Evolutionary conservation across 805 yeast species (phyloP).

Genomic region (Komagataella pastoris): DNA sequence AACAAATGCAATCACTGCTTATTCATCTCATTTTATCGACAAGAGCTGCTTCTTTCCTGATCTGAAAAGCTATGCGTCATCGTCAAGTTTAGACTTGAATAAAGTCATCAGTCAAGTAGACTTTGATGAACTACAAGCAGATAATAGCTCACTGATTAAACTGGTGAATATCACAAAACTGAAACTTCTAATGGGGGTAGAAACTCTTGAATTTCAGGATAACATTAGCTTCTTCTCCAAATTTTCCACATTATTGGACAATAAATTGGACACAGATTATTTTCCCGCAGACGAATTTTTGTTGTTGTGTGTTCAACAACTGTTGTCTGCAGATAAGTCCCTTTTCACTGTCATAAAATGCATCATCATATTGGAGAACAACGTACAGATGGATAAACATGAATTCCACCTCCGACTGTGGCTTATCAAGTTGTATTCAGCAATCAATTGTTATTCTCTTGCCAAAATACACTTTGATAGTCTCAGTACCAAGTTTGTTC

Average conservation of each 20-base stretch:
- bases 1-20: conserved; percentile 7
- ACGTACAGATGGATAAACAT: conserved; percentile 42
- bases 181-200: conserved; percentile 16
- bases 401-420: conserved; percentile 64
- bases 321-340: conserved; percentile 9
- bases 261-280: conserved; percentile 50
- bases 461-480: conserved; percentile 37
- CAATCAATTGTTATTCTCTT: conserved; percentile 37
- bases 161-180: conserved; percentile 29
- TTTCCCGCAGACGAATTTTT: conserved; percentile 57
- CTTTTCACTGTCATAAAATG: conserved; percentile 18
- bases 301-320: conserved; percentile 34
- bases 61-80: conserved; percentile 21
- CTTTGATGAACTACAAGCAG: conserved; percentile 1
- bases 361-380: conserved; percentile 44
- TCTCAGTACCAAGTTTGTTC: conserved; percentile 61
- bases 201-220: conserved; percentile 12
- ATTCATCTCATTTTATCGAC: conserved; percentile 25
- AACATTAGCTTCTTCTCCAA: conserved; percentile 25
- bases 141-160: conserved; percentile 7
- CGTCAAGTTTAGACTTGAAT: neutral
- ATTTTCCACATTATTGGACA: conserved; percentile 20
- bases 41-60: conserved; percentile 61
- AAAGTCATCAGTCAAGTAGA: conserved; percentile 3
- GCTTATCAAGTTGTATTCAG: conserved; percentile 50